These are phyloP conservation scores for Neopestalotiopsis sp. DNA, from an alignment of 2,329 filamentous ascomycete genomes.

Conservation along the genomic window DNA sequence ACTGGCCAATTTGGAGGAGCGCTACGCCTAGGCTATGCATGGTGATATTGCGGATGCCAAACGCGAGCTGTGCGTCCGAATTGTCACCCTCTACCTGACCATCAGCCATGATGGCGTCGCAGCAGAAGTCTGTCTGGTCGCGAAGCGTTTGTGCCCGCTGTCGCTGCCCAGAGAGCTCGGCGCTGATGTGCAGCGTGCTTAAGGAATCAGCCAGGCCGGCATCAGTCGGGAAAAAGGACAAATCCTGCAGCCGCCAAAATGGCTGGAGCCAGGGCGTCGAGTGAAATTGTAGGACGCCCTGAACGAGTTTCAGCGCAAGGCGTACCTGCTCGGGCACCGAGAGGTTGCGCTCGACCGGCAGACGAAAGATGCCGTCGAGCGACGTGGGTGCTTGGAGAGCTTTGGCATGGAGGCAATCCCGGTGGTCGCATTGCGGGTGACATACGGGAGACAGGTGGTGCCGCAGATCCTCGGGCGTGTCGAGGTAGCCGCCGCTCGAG, in stretches of 20 bases:
- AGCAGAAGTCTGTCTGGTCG: not conserved
- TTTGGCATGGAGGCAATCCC: conserved; percentile 18
- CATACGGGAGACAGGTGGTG: conserved; percentile 21
- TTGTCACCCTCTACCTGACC: conserved; percentile 1
- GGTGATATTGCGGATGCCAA: conserved; percentile 31
- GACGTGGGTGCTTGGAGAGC: conserved; percentile 17
- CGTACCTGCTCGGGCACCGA: conserved; percentile 22
- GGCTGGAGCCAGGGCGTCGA: conserved; percentile 24
- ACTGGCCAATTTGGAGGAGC: conserved; percentile 34
- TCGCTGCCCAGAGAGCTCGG: conserved; percentile 19
- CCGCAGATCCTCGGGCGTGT: conserved; percentile 19
- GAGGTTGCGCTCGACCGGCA: conserved; percentile 25
- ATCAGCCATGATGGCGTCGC: not conserved
- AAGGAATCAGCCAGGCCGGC: conserved; percentile 22
- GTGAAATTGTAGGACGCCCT: conserved; percentile 25
- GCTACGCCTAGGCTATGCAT: conserved; percentile 35
- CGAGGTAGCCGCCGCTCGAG: conserved; percentile 15
- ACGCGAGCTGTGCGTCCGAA: conserved; percentile 20
- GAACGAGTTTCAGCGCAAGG: conserved; percentile 21
- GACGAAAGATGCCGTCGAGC: conserved; percentile 26
- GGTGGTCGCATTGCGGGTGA: conserved; percentile 6
- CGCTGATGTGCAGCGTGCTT: conserved; percentile 23
- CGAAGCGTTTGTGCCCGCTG: not conserved
- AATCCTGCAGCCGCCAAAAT: conserved; percentile 21
- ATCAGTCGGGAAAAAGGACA: conserved; percentile 22